Percentiles rank a stretch among this genome's conserved stretches.
Conservation (phyloP, 176 grass and related monocot species). For the Alopecurus myosuroides region DNA sequence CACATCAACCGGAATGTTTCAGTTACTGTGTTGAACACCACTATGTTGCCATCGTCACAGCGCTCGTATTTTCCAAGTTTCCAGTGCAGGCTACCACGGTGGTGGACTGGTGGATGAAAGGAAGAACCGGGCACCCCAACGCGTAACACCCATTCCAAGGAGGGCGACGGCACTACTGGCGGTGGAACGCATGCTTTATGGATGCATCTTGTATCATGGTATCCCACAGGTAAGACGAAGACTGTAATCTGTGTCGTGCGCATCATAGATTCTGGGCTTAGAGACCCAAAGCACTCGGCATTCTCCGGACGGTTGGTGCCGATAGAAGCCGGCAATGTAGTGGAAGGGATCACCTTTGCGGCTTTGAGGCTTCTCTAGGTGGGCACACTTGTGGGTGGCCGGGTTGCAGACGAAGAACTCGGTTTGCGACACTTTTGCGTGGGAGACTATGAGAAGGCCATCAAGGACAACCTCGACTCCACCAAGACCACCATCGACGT, state of each 20-base stretch:
- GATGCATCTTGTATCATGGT: neutral
- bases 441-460: neutral
- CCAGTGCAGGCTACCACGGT: neutral
- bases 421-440: neutral
- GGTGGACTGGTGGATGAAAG: neutral
- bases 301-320: neutral
- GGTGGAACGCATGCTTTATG: neutral
- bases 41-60: neutral
- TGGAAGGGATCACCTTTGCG: neutral
- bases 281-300: neutral
- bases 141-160: neutral
- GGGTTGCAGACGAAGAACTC: neutral
- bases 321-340: neutral
- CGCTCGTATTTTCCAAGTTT: neutral
- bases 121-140: neutral
- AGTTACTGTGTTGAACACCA: neutral
- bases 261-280: neutral
- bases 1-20: neutral
- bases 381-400: neutral
- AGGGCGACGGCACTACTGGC: neutral
- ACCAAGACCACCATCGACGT: neutral
- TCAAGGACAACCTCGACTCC: neutral
- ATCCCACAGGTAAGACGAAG: neutral
- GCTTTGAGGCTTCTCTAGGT: neutral
- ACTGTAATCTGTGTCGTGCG: neutral